phyloP scores from a whole-genome alignment of 768 basidiomycete species.

The Russula abietina region DNA sequence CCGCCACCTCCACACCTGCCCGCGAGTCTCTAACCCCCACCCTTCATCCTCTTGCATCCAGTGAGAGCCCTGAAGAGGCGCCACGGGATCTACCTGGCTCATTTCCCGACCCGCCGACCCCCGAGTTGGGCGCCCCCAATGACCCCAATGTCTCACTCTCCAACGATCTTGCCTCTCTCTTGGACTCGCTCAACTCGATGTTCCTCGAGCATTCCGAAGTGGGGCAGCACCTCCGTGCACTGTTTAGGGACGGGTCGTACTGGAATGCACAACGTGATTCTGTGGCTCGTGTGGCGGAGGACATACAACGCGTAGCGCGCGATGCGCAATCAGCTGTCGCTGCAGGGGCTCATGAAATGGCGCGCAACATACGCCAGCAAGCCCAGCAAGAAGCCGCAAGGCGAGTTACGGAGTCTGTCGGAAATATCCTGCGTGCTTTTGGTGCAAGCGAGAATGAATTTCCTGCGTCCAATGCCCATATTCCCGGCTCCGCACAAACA shows the following conservation, averaged over 20 bases:
- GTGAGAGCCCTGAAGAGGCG: neutral
- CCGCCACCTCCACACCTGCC: slow-evolving; percentile 16
- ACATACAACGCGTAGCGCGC: slow-evolving; percentile 44
- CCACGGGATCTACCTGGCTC: slow-evolving; percentile 17
- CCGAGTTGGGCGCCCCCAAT: slow-evolving; percentile 37
- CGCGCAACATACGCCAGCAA: slow-evolving; percentile 39
- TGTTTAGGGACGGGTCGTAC: slow-evolving; percentile 60
- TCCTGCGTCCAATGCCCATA: neutral
- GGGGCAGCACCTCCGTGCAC: slow-evolving; percentile 57
- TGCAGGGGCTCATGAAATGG: slow-evolving; percentile 31
- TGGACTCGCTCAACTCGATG: slow-evolving; percentile 50
- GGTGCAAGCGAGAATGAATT: slow-evolving; percentile 28
- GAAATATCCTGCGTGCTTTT: slow-evolving; percentile 51
- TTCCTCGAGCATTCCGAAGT: slow-evolving; percentile 66
- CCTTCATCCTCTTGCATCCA: neutral
- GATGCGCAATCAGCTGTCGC: slow-evolving; percentile 31
- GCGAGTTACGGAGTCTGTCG: slow-evolving; percentile 58
- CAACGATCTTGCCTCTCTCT: slow-evolving; percentile 56
- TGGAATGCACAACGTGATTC: slow-evolving; percentile 60
- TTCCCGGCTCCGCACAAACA: neutral
- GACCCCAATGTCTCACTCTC: slow-evolving; percentile 43
- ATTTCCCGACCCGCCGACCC: slow-evolving; percentile 46
- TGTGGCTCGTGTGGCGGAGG: slow-evolving; percentile 51
- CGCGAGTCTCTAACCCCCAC: slow-evolving; percentile 19
- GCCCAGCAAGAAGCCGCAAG: slow-evolving; percentile 62